These are phyloP conservation scores for Glonium stellatum DNA, from an alignment of 495 filamentous ascomycete genomes.

Conservation along the genomic window DNA sequence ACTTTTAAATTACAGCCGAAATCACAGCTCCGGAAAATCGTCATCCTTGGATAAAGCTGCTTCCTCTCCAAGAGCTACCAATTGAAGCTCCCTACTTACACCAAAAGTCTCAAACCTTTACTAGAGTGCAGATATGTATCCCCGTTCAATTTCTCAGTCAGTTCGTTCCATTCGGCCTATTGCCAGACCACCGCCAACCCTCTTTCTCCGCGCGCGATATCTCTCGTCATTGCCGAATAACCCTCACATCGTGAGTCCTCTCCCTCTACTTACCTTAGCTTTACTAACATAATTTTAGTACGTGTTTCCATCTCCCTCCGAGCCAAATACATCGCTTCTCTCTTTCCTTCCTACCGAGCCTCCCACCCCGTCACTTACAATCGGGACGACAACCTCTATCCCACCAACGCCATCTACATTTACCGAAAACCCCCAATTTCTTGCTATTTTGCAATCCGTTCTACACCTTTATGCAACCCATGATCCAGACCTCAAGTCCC, in stretches of 20 bases:
- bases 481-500: constrained; percentile 65
- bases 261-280: not conserved
- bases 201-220: not conserved
- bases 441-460: constrained; percentile 66
- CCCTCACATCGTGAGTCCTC: constrained; percentile 36
- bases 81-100: not conserved
- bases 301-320: constrained; percentile 51
- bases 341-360: constrained; percentile 70
- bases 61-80: not conserved
- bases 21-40: not conserved
- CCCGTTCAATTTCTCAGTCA: not conserved
- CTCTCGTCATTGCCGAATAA: constrained; percentile 29
- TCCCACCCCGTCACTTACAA: constrained; percentile 58
- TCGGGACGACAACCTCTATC: constrained; percentile 64
- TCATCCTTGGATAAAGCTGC: not conserved
- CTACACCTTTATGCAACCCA: constrained; percentile 59
- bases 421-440: constrained; percentile 68
- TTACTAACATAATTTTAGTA: constrained; percentile 49
- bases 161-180: not conserved
- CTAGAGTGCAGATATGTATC: not conserved
- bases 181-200: not conserved
- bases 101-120: not conserved
- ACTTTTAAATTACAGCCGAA: not conserved
- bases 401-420: constrained; percentile 75
- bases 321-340: constrained; percentile 50